These are phyloP conservation scores for Arthonia radiata DNA, from an alignment of 495 filamentous ascomycete genomes.

Conservation along the genomic window DNA sequence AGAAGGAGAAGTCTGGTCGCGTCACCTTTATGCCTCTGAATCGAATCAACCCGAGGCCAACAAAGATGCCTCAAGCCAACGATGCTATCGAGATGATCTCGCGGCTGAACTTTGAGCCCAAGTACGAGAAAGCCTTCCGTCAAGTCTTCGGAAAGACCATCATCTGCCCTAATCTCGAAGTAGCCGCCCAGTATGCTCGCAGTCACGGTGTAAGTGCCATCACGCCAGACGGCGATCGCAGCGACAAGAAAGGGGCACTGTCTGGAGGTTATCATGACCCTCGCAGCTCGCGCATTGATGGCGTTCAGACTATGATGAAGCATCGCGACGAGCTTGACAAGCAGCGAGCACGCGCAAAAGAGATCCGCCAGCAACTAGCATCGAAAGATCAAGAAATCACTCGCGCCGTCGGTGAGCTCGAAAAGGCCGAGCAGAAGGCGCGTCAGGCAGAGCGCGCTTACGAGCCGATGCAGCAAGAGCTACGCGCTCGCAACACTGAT, in stretches of 20 bases:
- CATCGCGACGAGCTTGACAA: slow-evolving; percentile 52
- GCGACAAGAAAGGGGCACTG: slow-evolving; percentile 81
- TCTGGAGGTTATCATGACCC: slow-evolving; percentile 83
- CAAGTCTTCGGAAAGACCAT: slow-evolving; percentile 92
- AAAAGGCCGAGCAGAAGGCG: slow-evolving; percentile 58
- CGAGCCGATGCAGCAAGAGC: slow-evolving; percentile 47
- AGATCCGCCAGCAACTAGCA: slow-evolving; percentile 44
- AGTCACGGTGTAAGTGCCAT: slow-evolving; percentile 80
- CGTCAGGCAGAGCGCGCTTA: slow-evolving; percentile 62
- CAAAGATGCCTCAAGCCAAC: slow-evolving; percentile 58
- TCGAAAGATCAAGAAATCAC: slow-evolving; percentile 70
- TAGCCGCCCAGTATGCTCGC: slow-evolving; percentile 71
- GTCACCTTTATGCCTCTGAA: slow-evolving; percentile 90
- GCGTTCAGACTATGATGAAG: slow-evolving; percentile 47
- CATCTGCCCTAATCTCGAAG: slow-evolving; percentile 66
- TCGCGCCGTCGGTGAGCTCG: slow-evolving; percentile 47
- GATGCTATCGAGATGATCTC: slow-evolving; percentile 72
- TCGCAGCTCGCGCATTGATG: slow-evolving; percentile 57
- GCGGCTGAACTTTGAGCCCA: slow-evolving; percentile 56
- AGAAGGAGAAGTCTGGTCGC: slow-evolving; percentile 58
- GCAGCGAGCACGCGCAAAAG: slow-evolving; percentile 27
- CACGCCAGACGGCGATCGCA: slow-evolving; percentile 77
- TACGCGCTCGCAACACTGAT: slow-evolving; percentile 42
- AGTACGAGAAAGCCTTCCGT: slow-evolving; percentile 63
- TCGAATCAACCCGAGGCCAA: slow-evolving; percentile 36